Base-by-base conservation (phyloP, 257 asterid genomes). In the Scutellaria galericulata region DNA sequence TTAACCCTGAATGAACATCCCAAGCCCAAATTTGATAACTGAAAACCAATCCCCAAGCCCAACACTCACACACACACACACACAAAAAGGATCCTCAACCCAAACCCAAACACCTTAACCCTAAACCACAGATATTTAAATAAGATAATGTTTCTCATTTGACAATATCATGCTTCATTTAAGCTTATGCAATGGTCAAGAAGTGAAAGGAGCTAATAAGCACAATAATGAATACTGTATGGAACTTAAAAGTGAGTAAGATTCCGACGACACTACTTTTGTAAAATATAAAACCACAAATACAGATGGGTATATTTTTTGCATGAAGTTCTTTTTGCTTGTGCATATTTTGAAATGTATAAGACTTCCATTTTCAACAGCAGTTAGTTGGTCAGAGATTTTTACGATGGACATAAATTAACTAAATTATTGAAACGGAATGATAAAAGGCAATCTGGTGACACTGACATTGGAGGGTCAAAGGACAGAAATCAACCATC, bases 111-210 rank as follows among this genome's bases (percentile, higher is more conserved):
- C 15, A 7, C n/a, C 66, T 41, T 13, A 56, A 70, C 44, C 44
- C 27, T 37, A 70, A 68, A 57, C n/a, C 39, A 48, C 48, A 44
- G 8, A 31, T 14, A 11, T 12, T 9, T 9, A 9, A 60, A 60
- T 48, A 47, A 59, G 22, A 47, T n/a, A 39, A 51, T 54, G n/a
- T 51, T 53, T 68, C 57, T 11, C 54, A 65, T 74, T 66, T 53
- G 11, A 64, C 51, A 41, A 72, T 41, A 31, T 14, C 31, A 13
- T 65, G 68, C 14, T 56, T 65, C 27, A 9, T 27, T 14, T 35
- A 74, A 74, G 41, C 14, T 56, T 51, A 44, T 27, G 40, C 61
- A 72, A 11, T 69, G 45, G 40, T 53, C 5, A 48, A 47, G 8
- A 41, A 20, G 13, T 1, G 0, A 47, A 15, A 56, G 57, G 51